Evolutionary conservation across 148 eudicot species (phyloP), one percentile per base, ranked within the genome.

Genomic region (Dianthus caryophyllus): DNA sequence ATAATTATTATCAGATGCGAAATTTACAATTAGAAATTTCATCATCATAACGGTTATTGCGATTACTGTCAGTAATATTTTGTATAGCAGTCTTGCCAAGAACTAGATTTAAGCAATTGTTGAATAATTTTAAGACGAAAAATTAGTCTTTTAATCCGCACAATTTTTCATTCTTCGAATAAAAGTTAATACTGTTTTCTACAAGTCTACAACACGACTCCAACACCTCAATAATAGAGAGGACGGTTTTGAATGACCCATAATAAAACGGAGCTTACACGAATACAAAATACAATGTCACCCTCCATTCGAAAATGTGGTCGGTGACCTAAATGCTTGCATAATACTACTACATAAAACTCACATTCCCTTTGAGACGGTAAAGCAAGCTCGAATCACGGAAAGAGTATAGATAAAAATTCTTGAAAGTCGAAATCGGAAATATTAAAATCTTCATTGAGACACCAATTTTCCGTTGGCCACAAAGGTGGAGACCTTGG

Each of bases 381-480:
- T 27, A 29, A 57, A 6, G 14, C 22, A 56, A 56, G 60, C 44
- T 33, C 18, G 4, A 61, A 41, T 61, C 47, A 68, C 64, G 14
- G 6, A 29, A 64, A 64, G 15, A 36, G 63, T 46, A 2, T 33
- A 33, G 38, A 33, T 33, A 63, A 33, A 15, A 61, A 21, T 0
- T 61, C 68, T 2, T 64, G 6, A 2, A 52, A 22, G 3, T 2
- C 43, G 0, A 15, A 22, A 26, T 51, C 62, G 17, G n/a, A 3
- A 29, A 10, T 50, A 9, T 60, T 67, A 11, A 14, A 22, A n/a
- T 64, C 66, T 65, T 17, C 13, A 2, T 49, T 64, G 9, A 69
- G 4, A 43, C 48, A 31, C 59, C 68, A 68, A 30, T 54, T 74
- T 0, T 22, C 27, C 5, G 46, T 62, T 4, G 69, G 73, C 16